phyloP scores from a whole-genome alignment of 306 rosid genomes.

The Geum urbanum region DNA sequence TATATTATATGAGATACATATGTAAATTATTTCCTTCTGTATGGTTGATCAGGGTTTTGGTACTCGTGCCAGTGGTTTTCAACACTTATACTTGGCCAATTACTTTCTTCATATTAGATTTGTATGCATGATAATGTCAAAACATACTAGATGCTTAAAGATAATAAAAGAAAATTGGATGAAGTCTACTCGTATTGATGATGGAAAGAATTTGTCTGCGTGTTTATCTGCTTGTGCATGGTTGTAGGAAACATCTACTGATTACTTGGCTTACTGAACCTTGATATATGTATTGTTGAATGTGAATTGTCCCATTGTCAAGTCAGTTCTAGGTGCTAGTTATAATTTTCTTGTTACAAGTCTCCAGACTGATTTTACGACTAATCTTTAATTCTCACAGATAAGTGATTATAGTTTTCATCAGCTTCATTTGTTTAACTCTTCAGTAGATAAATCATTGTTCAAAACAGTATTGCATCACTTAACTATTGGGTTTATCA shows the following conservation, averaged over 20 bases:
- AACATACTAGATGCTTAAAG: background rate
- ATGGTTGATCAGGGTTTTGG: background rate
- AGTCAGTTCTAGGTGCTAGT: background rate
- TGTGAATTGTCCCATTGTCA: background rate
- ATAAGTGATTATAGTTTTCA: background rate
- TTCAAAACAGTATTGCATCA: background rate
- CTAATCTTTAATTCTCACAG: background rate
- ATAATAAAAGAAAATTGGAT: background rate
- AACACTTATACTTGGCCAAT: background rate
- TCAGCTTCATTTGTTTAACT: background rate
- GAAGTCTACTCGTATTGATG: background rate
- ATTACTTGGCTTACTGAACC: background rate
- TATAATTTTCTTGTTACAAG: background rate
- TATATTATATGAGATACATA: background rate
- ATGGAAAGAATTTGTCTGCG: no score
- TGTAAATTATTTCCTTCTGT: background rate
- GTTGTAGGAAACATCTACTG: background rate
- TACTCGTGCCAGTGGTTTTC: background rate
- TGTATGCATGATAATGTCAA: background rate
- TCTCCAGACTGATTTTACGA: background rate
- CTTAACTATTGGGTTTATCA: background rate
- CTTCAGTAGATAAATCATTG: background rate
- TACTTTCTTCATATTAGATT: background rate
- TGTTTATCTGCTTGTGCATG: background rate
- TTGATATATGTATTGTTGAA: background rate